Conservation (phyloP, 2,329 filamentous ascomycete species). For the Trichoderma pleuroti region DNA sequence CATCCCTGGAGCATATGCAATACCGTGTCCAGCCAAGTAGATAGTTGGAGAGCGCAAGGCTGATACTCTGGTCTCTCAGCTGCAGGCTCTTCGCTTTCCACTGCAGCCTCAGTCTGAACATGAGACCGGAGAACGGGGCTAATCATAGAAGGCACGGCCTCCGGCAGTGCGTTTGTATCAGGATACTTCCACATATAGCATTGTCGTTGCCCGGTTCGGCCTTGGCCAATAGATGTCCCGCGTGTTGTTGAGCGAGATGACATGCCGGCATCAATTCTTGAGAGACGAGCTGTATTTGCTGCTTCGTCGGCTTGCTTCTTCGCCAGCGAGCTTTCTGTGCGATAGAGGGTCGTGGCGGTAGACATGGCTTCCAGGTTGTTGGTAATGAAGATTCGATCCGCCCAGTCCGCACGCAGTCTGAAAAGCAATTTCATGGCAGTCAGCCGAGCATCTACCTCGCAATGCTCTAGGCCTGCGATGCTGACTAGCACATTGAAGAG, state of each 20-base stretch:
- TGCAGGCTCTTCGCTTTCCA: conserved; percentile 23
- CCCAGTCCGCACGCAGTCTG: conserved; percentile 77
- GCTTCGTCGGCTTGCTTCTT: conserved; percentile 52
- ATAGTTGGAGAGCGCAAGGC: conserved; percentile 54
- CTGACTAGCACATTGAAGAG: conserved; percentile 62
- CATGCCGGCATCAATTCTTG: conserved; percentile 43
- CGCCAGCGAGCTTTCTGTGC: conserved; percentile 53
- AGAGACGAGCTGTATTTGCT: conserved; percentile 42
- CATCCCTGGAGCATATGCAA: conserved; percentile 69
- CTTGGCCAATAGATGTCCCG: conserved; percentile 51
- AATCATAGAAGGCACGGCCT: conserved; percentile 41
- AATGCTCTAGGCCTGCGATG: conserved; percentile 57
- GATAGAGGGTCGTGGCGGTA: conserved; percentile 68
- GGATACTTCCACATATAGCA: conserved; percentile 58
- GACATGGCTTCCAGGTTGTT: conserved; percentile 67
- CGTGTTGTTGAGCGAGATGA: conserved; percentile 42
- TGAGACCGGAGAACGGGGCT: conserved; percentile 51
- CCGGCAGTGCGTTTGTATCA: conserved; percentile 54
- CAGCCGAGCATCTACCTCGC: conserved; percentile 66
- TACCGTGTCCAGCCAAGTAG: conserved; percentile 72
- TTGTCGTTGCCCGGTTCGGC: conserved; percentile 35
- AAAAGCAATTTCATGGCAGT: conserved; percentile 76
- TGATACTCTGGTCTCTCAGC: conserved; percentile 25
- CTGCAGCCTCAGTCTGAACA: conserved; percentile 19
- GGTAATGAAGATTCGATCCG: conserved; percentile 70